Percentiles rank a stretch among this genome's conserved stretches.
Evolutionary conservation across 2,329 filamentous ascomycete species (phyloP).

Genomic region (Diaporthe vaccinii): DNA sequence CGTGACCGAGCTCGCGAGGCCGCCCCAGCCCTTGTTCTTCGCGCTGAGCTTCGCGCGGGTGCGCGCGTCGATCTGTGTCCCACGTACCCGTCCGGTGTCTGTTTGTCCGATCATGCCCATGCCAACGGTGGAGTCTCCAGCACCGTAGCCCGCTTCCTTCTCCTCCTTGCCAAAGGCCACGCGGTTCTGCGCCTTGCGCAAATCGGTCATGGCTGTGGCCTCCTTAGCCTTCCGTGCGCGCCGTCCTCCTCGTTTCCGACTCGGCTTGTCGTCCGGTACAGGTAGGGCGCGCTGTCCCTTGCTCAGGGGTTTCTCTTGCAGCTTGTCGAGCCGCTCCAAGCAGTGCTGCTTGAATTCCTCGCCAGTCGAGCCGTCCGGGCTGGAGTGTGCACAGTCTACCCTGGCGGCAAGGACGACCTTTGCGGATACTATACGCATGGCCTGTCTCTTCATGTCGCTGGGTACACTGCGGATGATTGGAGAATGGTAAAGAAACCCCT

Average conservation of each 20-base stretch:
- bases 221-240: slow-evolving; percentile 95
- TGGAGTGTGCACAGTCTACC: slow-evolving; percentile 87
- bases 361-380: slow-evolving; percentile 85
- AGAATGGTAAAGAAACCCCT: slow-evolving; percentile 94
- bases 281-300: slow-evolving; percentile 89
- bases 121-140: slow-evolving; percentile 86
- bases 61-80: slow-evolving; percentile 90
- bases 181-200: slow-evolving; percentile 95
- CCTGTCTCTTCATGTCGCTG: slow-evolving; percentile 89
- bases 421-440: slow-evolving; percentile 92
- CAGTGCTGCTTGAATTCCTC: slow-evolving; percentile 86
- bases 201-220: slow-evolving; percentile 94
- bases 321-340: slow-evolving; percentile 88
- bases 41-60: slow-evolving; percentile 94
- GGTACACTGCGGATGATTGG: slow-evolving; percentile 89
- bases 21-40: slow-evolving; percentile 97
- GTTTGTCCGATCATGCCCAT: slow-evolving; percentile 95
- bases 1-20: slow-evolving; percentile 66
- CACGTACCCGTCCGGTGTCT: slow-evolving; percentile 90
- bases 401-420: slow-evolving; percentile 95
- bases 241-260: slow-evolving; percentile 90
- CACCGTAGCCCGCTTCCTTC: slow-evolving; percentile 90
- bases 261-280: slow-evolving; percentile 94
- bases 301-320: slow-evolving; percentile 92
- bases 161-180: slow-evolving; percentile 98